Evolutionary conservation across 768 basidiomycete genomes (phyloP).

Genomic region (Amanita phalloides): DNA sequence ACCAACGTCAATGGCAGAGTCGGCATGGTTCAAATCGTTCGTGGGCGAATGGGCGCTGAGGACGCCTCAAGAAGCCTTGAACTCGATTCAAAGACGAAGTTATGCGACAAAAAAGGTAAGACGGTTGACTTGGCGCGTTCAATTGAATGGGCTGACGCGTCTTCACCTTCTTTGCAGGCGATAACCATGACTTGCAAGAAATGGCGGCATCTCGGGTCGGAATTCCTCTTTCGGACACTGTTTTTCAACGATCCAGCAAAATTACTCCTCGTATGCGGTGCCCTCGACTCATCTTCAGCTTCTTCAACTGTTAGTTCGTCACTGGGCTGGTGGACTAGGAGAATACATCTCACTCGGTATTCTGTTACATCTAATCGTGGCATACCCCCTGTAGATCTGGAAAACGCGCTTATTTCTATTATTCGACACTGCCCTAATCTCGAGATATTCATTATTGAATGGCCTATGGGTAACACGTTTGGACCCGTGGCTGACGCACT

Average conservation of each 20-base stretch:
- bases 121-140: background rate
- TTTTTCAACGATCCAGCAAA: conserved; percentile 55
- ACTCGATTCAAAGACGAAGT: conserved; percentile 45
- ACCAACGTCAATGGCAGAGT: conserved; percentile 52
- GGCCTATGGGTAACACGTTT: conserved; percentile 49
- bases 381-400: conserved; percentile 35
- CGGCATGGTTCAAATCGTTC: conserved; percentile 50
- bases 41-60: conserved; percentile 45
- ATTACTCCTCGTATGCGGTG: conserved; percentile 37
- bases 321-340: conserved; percentile 60
- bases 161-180: conserved; percentile 13
- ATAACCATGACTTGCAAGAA: conserved; percentile 58
- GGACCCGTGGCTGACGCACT: conserved; percentile 57
- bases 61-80: conserved; percentile 48
- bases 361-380: conserved; percentile 23
- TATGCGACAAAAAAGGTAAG: conserved; percentile 59
- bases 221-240: conserved; percentile 59
- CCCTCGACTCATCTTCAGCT: conserved; percentile 35
- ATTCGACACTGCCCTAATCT: conserved; percentile 63
- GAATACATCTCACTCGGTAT: conserved; percentile 60
- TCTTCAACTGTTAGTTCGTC: conserved; percentile 28
- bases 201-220: conserved; percentile 51
- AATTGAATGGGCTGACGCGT: too few species aligned
- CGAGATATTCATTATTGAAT: conserved; percentile 61
- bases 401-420: conserved; percentile 44